A percentile compares a stretch with the other conserved stretches of the same genome.
Conservation (phyloP, 805 yeast genomes). For the Suhomyces kilbournensis region DNA sequence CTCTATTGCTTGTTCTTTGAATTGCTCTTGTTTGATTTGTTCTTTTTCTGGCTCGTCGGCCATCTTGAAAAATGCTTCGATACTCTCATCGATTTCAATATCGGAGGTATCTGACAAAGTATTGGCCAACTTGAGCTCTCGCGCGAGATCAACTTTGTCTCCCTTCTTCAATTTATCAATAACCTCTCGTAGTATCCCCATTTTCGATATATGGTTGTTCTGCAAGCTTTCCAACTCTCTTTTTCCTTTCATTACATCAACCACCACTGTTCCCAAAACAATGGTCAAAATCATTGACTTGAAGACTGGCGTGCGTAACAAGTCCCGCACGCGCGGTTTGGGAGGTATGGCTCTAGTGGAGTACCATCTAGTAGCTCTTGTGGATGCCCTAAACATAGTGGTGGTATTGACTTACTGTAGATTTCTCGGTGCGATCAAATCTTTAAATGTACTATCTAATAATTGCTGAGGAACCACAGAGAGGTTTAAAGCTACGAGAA, state of each 20-base stretch:
- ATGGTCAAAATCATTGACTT: slow-evolving; percentile 38
- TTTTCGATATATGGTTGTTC: slow-evolving; percentile 38
- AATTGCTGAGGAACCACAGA: no score
- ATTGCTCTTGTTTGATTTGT: background rate
- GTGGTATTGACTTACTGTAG: background rate
- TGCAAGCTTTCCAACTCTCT: slow-evolving; percentile 42
- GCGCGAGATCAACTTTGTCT: slow-evolving; percentile 41
- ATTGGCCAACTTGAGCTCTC: slow-evolving; percentile 40
- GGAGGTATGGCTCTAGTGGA: slow-evolving; percentile 5
- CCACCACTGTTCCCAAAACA: slow-evolving; percentile 44
- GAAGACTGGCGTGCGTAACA: slow-evolving; percentile 33
- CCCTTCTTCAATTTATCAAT: slow-evolving; percentile 27
- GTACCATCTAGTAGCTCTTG: background rate
- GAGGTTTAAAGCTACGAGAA: no score
- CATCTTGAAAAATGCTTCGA: slow-evolving; percentile 33
- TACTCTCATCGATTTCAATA: slow-evolving; percentile 37
- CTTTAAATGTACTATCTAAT: no score
- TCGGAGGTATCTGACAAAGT: slow-evolving; percentile 38
- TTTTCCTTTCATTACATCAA: slow-evolving; percentile 46
- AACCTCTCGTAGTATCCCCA: slow-evolving; percentile 30
- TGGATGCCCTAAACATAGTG: background rate
- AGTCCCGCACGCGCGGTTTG: slow-evolving; percentile 23
- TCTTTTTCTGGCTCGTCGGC: slow-evolving; percentile 17
- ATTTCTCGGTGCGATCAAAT: background rate
- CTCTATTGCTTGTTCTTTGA: background rate